Base-by-base conservation (phyloP, 192 early-diverging fungal species). In the Umbelopsis isabellina region DNA sequence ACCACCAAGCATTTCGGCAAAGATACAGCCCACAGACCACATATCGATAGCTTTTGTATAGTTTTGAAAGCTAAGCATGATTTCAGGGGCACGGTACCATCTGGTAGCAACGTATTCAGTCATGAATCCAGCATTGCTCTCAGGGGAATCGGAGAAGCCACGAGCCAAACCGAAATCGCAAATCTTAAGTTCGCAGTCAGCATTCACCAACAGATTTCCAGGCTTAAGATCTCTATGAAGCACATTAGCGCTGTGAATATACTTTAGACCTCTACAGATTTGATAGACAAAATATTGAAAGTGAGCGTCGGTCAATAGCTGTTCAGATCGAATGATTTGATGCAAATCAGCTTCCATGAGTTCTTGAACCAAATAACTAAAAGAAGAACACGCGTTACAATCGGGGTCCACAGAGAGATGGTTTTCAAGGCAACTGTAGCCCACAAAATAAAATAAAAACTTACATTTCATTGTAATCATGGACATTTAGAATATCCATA, bases 41-140 rank as follows among this genome's bases (percentile, higher is more conserved):
- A 98, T 97, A 74, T 98, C 98, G 71, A 94, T 98, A 30, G 98
- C 97, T 90, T 99, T 99, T 69, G 97, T 98, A 83, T 99, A 99
- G 64, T 87, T 92, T 70, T 94, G 91, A 83, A 98, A 98, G 65
- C 95, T 95, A 47, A 99, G 85, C 92, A 99, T 96, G 71, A 99
- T 94, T 73, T 99, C 98, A 21, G 98, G 98, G 16, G 98, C 95
- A 51, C 98, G 87, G 82, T 98, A 99, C 96, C 96, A 99, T 72
- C 98, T 83, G n/a, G 98, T 99, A 46, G 98, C 98, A 30, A 99
- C 98, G 70, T 99, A 99, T 80, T 99, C 98, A 20, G 98, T 99
- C 94, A 98, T 98, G 75, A 97, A 98, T 2, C 94, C 95, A 67
- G 90, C 88, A 61, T 93, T 92, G 45, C 84, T 85, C 44, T 93